A percentile compares a stretch with the other conserved stretches of the same genome.
These are phyloP conservation scores for Spergularia marina DNA, from an alignment of 148 eudicot genomes.

Conservation along the genomic window DNA sequence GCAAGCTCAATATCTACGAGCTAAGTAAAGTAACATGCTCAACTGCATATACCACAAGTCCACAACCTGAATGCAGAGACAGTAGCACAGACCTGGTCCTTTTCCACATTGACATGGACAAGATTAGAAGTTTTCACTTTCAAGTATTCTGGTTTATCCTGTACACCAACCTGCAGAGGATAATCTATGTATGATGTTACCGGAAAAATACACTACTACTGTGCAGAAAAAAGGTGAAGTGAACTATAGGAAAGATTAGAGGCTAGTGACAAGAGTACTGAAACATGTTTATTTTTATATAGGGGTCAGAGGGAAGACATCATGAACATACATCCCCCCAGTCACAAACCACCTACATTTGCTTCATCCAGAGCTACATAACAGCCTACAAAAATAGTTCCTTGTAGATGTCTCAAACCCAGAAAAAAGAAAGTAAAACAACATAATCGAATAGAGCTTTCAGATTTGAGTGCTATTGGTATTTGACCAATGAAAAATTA, in stretches of 20 bases:
- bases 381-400: not conserved
- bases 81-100: constrained; percentile 59
- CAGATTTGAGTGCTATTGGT: not conserved
- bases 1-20: too few species aligned
- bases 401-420: too few species aligned
- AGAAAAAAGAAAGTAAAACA: not conserved
- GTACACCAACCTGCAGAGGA: constrained; percentile 77
- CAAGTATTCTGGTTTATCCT: constrained; percentile 66
- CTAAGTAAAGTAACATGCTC: not conserved
- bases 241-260: too few species aligned
- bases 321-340: not conserved
- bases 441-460: not conserved
- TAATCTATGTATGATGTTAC: not conserved
- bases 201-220: not conserved
- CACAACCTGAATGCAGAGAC: not conserved
- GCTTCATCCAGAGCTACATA: not conserved
- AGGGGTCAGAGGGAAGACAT: not conserved
- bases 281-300: not conserved
- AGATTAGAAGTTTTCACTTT: constrained; percentile 68
- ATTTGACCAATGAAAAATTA: not conserved
- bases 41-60: not conserved
- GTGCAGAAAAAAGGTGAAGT: not conserved
- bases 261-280: too few species aligned
- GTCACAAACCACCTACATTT: not conserved
- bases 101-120: constrained; percentile 57